Evolutionary conservation across 2,329 filamentous ascomycete species (phyloP).

Genomic region (Colletotrichum cordylinicola): DNA sequence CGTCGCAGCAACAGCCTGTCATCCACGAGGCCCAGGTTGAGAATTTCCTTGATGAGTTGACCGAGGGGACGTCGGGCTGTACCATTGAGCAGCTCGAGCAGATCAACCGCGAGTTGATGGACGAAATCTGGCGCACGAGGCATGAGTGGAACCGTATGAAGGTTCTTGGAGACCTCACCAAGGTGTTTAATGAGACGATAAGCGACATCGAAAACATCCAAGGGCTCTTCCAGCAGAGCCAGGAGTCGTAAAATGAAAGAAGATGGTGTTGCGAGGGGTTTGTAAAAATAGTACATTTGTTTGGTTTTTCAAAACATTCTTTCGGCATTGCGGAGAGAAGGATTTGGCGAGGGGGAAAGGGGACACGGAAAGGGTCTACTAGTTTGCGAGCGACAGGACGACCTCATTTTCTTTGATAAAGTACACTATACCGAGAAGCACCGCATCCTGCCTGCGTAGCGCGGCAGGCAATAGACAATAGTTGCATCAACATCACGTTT

Average conservation of each 20-base stretch:
- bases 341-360: background rate
- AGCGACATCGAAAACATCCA: conserved; percentile 68
- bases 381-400: conserved; percentile 8
- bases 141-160: conserved; percentile 83
- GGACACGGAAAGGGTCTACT: conserved; percentile 1
- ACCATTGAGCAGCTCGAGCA: conserved; percentile 96
- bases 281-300: conserved; percentile 9
- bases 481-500: background rate
- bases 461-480: conserved; percentile 15
- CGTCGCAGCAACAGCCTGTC: conserved; percentile 41
- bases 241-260: conserved; percentile 30
- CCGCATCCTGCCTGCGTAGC: conserved; percentile 3
- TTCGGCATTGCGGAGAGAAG: background rate
- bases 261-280: background rate
- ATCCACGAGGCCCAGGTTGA: conserved; percentile 56
- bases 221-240: conserved; percentile 48
- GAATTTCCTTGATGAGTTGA: conserved; percentile 67
- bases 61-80: conserved; percentile 73
- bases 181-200: conserved; percentile 79
- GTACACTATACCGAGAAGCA: conserved; percentile 9
- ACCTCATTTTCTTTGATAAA: conserved; percentile 14
- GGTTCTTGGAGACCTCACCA: conserved; percentile 68
- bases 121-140: conserved; percentile 81
- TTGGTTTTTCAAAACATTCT: background rate
- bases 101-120: conserved; percentile 89